Conservation (phyloP, 2,329 filamentous ascomycete species). For the Lasiodiplodia sp. region DNA sequence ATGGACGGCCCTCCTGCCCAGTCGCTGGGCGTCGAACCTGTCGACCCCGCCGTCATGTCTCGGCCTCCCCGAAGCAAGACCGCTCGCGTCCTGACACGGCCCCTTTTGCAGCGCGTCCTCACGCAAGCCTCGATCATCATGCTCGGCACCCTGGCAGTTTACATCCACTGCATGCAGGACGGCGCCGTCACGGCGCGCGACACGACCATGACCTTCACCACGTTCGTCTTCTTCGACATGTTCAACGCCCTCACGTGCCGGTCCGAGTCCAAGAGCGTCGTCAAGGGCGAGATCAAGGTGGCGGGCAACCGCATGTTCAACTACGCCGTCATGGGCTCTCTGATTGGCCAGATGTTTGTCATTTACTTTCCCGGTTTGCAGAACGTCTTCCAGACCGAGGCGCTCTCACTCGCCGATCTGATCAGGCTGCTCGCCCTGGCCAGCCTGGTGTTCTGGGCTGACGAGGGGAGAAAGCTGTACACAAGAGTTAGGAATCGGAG, state of each 20-base stretch:
- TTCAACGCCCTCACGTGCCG: conserved; percentile 96
- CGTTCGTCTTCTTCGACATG: conserved; percentile 99
- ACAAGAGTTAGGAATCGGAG: conserved; percentile 52
- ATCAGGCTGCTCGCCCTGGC: conserved; percentile 75
- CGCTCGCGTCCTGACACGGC: conserved; percentile 88
- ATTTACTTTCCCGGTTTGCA: conserved; percentile 96
- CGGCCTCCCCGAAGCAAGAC: conserved; percentile 85
- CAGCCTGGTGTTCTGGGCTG: conserved; percentile 93
- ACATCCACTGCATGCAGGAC: conserved; percentile 90
- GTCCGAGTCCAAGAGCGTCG: conserved; percentile 86
- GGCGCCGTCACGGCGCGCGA: conserved; percentile 87
- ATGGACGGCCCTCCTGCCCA: conserved; percentile 99
- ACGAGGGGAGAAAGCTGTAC: conserved; percentile 82
- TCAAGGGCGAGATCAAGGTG: conserved; percentile 82
- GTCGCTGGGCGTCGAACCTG: conserved; percentile 92
- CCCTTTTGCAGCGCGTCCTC: conserved; percentile 82
- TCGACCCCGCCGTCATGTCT: conserved; percentile 93
- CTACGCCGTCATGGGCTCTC: conserved; percentile 85
- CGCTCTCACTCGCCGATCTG: conserved; percentile 76
- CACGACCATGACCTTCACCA: conserved; percentile 99
- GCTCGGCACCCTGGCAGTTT: conserved; percentile 88
- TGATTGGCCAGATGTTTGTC: conserved; percentile 86
- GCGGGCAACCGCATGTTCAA: conserved; percentile 92
- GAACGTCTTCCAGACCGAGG: conserved; percentile 94
- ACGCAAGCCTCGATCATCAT: conserved; percentile 91